Evolutionary conservation across 345 rosid genomes (phyloP), one percentile per base, ranked within the genome.

Genomic region (Hibiscus mutabilis): DNA sequence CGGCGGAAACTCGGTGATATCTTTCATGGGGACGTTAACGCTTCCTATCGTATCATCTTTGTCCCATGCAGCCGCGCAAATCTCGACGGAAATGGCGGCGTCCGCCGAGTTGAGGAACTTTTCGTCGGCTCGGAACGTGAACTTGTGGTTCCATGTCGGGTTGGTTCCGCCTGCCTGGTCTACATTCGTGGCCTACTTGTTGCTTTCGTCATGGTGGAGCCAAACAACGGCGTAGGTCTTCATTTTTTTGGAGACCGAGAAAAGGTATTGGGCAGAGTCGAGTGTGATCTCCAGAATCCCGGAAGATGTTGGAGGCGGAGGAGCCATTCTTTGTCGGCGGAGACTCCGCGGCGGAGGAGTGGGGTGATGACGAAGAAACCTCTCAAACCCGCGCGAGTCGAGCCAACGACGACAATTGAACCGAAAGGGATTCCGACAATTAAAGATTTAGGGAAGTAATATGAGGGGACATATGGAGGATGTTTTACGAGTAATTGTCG

Each of bases 91-190:
- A 10, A 96, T 80, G 0, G 85, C 78, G 0, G 96, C 84, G 3
- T 82, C 83, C 14, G 91, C 89, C 0, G 85, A 72, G 29, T 83
- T 75, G 4, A 89, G 76, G 58, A 86, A 86, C 53, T 83, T 78
- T 2, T 89, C 95, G 31, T 91, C 90, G 0, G 92, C 91, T 0
- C 89, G 83, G 44, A 96, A 92, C 47, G 88, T 88, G 3, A 96
- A 87, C 71, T 90, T 92, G 61, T 96, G 98, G 21, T 96, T 90
- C 98, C 99, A 96, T 0, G 77, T 79, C 0, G 99, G 99, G 72
- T 89, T 87, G 12, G 84, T 82, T 18, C 86, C 79, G 67, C 90
- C 94, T 0, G 1, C 65, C 65, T 86, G 93, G 65, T 96, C 98
- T 0, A 96, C 89, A 35, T 87, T 81, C 0, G 99, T 88, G 1